phyloP scores from a whole-genome alignment of 352 stramenopile species.

The Globisporangium emineosum region DNA sequence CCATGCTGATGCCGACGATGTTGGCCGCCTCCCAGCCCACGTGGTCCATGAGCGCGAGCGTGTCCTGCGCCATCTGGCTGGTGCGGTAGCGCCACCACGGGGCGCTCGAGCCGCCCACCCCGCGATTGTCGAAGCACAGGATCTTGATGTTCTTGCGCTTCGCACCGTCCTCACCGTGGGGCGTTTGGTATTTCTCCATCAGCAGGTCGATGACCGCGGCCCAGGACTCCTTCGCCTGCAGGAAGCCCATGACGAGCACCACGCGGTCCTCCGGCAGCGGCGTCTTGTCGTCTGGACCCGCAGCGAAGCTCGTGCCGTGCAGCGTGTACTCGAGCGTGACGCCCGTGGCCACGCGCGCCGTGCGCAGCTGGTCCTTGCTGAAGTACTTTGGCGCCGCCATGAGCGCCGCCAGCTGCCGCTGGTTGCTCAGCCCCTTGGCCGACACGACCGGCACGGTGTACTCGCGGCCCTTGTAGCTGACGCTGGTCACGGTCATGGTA shows the following conservation, averaged over 20 bases:
- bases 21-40: slow-evolving; percentile 52
- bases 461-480: neutral
- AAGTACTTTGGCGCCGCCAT: slow-evolving; percentile 21
- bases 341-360: slow-evolving; percentile 21
- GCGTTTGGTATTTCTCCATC: neutral
- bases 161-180: neutral
- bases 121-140: slow-evolving; percentile 47
- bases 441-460: slow-evolving; percentile 2
- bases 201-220: slow-evolving; percentile 15
- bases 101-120: slow-evolving; percentile 36
- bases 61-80: slow-evolving; percentile 53
- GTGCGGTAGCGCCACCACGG: slow-evolving; percentile 59
- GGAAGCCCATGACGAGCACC: slow-evolving; percentile 31
- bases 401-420: slow-evolving; percentile 22
- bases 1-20: slow-evolving; percentile 52
- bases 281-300: neutral
- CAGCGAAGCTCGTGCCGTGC: slow-evolving; percentile 18
- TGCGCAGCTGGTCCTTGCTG: slow-evolving; percentile 11
- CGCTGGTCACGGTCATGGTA: neutral
- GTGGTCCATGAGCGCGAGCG: slow-evolving; percentile 51
- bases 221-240: slow-evolving; percentile 24
- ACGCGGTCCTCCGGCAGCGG: slow-evolving; percentile 11
- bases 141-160: slow-evolving; percentile 27
- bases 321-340: slow-evolving; percentile 53
- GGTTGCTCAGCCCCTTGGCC: slow-evolving; percentile 11